These are phyloP conservation scores for Gracilaria gracilis DNA, from an alignment of 23 red algal genomes.

Conservation along the genomic window DNA sequence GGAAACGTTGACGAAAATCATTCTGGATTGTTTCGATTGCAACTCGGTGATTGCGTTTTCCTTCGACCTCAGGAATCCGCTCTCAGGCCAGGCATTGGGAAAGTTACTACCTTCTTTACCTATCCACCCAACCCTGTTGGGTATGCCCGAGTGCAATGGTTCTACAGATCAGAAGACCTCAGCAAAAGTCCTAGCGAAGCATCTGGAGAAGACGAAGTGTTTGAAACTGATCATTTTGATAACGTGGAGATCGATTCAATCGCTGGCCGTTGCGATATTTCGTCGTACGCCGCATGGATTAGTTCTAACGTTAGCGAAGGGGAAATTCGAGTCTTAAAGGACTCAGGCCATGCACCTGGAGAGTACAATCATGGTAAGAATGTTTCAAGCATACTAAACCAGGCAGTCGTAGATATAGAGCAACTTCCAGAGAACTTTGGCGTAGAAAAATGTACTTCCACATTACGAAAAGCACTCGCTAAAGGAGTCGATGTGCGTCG, in stretches of 20 bases:
- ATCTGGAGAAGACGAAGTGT: constrained; percentile 76
- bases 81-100: constrained; percentile 42
- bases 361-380: not conserved
- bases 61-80: constrained; percentile 65
- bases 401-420: constrained; percentile 25
- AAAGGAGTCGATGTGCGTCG: not conserved
- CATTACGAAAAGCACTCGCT: not conserved
- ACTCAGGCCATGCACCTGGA: not conserved
- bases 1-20: constrained; percentile 10
- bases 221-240: constrained; percentile 80
- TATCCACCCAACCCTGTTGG: not conserved
- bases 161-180: constrained; percentile 77
- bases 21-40: constrained; percentile 22
- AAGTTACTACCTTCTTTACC: constrained; percentile 47
- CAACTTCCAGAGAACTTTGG: constrained; percentile 1
- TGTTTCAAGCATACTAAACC: not conserved
- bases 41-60: constrained; percentile 46
- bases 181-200: constrained; percentile 21
- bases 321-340: not conserved
- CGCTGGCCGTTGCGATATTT: constrained; percentile 65
- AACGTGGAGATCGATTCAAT: constrained; percentile 71
- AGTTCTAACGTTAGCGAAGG: not conserved
- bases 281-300: constrained; percentile 58
- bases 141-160: constrained; percentile 69
- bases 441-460: not conserved